Evolutionary conservation across 1,139 yeast genomes (phyloP), one percentile per base, ranked within the genome.

Genomic region (Kazachstania sp.): DNA sequence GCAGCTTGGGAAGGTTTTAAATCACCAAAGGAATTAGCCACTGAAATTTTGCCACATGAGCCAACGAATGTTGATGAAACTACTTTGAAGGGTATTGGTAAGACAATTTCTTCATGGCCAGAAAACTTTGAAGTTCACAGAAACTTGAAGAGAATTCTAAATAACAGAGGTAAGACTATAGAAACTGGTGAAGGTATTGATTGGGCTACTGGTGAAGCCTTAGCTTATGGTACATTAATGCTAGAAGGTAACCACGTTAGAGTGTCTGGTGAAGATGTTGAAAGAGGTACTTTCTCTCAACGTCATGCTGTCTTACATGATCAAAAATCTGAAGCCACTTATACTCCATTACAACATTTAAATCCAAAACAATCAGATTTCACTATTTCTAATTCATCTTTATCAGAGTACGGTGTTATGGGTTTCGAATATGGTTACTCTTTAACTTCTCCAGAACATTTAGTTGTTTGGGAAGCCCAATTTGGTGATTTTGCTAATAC

Each of bases 401-500:
- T 94, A 64, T 88, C 97, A 41, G 99, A 94, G 73, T 94, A 88
- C 69, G 99, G 98, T 78, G 97, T 87, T 48, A 84, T 92, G 90
- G 97, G 98, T 59, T 94, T 87, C 69, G 99, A 94, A 73, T 94
- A 94, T 67, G 99, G 99, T 72, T 94, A 92, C 76, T 92, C 98
- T 9, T 78, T 94, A 70, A 86, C 96, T 53, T 86, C 95, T 45
- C 99, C 99, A 55, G 97, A 92, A 67, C 92, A 96, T 49, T 79
- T 86, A 53, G 97, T 92, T 49, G 84, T 85, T 75, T 94, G 99
- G 99, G 99, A 94, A 74, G 98, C 98, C 49, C 99, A 94, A 75
- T 94, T 94, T 62, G 99, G 99, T 79, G 99, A 94, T 73, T 94
- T 94, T 62, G 98, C 98, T 63, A 94, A 94, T 77, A 92, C 97